phyloP scores from a whole-genome alignment of 225 moss, liverwort and hornwort genomes.

The Anthoceros angustus region DNA sequence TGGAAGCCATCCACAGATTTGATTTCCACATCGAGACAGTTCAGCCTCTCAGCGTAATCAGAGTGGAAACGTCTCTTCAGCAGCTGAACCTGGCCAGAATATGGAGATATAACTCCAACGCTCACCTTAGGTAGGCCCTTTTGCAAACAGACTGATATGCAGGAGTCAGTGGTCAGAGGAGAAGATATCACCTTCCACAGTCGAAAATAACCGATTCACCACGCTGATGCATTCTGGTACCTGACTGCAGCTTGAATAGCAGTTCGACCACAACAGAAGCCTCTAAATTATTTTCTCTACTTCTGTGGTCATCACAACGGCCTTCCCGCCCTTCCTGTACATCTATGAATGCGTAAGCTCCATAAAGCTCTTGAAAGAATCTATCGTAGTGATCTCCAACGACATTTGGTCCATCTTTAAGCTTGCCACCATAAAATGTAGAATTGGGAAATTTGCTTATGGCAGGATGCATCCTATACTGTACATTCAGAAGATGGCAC shows the following conservation, averaged over 20 bases:
- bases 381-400: slow-evolving; percentile 8
- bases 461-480: neutral
- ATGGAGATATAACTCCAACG: neutral
- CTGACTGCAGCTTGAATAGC: neutral
- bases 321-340: slow-evolving; percentile 28
- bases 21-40: slow-evolving; percentile 17
- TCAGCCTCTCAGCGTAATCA: neutral
- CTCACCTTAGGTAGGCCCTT: neutral
- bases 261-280: neutral
- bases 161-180: neutral
- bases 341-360: slow-evolving; percentile 33
- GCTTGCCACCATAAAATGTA: slow-evolving; percentile 14
- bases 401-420: slow-evolving; percentile 29
- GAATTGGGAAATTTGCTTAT: neutral
- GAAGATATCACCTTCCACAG: neutral
- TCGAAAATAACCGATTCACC: neutral
- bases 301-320: neutral
- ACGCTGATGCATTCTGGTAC: neutral
- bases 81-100: slow-evolving; percentile 4
- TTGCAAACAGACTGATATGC: neutral
- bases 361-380: slow-evolving; percentile 21
- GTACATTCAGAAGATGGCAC: neutral
- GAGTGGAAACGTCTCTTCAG: neutral
- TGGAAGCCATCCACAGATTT: slow-evolving; percentile 29
- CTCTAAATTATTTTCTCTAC: neutral